These are phyloP conservation scores for Fermentozyma sake DNA, from an alignment of 1,139 yeast genomes.

Conservation along the genomic window DNA sequence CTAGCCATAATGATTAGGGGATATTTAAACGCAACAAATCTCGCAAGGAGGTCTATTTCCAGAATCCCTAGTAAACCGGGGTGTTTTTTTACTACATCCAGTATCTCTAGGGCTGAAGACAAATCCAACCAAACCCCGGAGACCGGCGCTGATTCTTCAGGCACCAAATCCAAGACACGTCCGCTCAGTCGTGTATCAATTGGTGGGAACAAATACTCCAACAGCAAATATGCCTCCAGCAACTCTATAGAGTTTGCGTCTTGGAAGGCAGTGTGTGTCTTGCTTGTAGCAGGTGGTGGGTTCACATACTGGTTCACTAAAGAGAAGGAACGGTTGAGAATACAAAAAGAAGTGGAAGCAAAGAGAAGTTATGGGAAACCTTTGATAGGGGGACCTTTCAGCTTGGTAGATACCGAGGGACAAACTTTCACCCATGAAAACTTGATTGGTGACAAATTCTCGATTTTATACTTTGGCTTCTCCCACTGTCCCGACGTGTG, in stretches of 20 bases:
- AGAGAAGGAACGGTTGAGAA: slow-evolving; percentile 70
- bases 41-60: too few relatives aligned
- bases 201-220: slow-evolving; percentile 28
- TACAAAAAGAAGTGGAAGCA: slow-evolving; percentile 76
- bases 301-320: slow-evolving; percentile 63
- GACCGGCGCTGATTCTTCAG: too few relatives aligned
- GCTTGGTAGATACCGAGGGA: slow-evolving; percentile 65
- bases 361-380: slow-evolving; percentile 91
- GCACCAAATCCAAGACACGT: too few relatives aligned
- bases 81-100: too few relatives aligned
- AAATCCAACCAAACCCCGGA: too few relatives aligned
- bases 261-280: slow-evolving; percentile 78
- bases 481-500: slow-evolving; percentile 98
- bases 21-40: too few relatives aligned
- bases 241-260: slow-evolving; percentile 64
- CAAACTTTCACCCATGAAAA: slow-evolving; percentile 71
- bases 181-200: slow-evolving; percentile 50
- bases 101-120: too few relatives aligned
- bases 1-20: too few relatives aligned
- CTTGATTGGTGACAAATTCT: slow-evolving; percentile 65
- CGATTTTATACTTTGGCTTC: slow-evolving; percentile 87
- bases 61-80: too few relatives aligned
- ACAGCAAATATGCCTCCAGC: slow-evolving; percentile 28
- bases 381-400: slow-evolving; percentile 86
- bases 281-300: slow-evolving; percentile 65